Evolutionary conservation across 73 alveolate genomes (phyloP).

Genomic region (Stentor roeselii): DNA sequence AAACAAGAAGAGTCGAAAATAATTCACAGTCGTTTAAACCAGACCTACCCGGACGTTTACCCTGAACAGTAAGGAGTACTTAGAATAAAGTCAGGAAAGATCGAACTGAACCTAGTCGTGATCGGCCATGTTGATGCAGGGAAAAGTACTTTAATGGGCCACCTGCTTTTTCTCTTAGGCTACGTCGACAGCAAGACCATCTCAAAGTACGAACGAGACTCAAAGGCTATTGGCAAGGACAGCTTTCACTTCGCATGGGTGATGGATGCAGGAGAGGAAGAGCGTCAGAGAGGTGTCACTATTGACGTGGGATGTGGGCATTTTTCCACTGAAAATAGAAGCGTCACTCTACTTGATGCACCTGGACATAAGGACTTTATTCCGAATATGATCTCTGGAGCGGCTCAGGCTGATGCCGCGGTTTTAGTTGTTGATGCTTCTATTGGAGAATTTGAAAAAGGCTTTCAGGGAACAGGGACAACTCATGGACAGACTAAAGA

Average conservation of each 20-base stretch:
- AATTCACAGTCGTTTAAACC: conserved; percentile 25
- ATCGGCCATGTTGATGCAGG: conserved; percentile 98
- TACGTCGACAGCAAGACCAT: conserved; percentile 45
- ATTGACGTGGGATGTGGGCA: conserved; percentile 90
- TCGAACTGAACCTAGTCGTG: conserved; percentile 75
- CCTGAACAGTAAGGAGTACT: conserved; percentile 8
- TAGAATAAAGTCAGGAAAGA: conserved; percentile 47
- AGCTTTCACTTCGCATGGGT: conserved; percentile 86
- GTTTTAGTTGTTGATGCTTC: conserved; percentile 81
- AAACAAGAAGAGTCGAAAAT: background rate
- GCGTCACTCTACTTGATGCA: conserved; percentile 89
- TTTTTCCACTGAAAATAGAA: conserved; percentile 66
- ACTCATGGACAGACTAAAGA: conserved; percentile 90
- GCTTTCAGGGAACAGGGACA: conserved; percentile 56
- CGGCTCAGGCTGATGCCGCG: conserved; percentile 93
- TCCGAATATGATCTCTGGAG: conserved; percentile 98
- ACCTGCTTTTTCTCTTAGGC: conserved; percentile 63
- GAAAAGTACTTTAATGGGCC: conserved; percentile 94
- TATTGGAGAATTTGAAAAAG: conserved; percentile 70
- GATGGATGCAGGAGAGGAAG: conserved; percentile 86
- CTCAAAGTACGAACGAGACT: conserved; percentile 37
- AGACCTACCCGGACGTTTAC: conserved; percentile 47
- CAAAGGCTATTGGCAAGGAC: conserved; percentile 59
- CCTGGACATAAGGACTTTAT: conserved; percentile 99
- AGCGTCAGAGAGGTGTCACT: conserved; percentile 96